These are phyloP conservation scores for Brassica rapa DNA, from an alignment of 345 rosid species.

Conservation along the genomic window DNA sequence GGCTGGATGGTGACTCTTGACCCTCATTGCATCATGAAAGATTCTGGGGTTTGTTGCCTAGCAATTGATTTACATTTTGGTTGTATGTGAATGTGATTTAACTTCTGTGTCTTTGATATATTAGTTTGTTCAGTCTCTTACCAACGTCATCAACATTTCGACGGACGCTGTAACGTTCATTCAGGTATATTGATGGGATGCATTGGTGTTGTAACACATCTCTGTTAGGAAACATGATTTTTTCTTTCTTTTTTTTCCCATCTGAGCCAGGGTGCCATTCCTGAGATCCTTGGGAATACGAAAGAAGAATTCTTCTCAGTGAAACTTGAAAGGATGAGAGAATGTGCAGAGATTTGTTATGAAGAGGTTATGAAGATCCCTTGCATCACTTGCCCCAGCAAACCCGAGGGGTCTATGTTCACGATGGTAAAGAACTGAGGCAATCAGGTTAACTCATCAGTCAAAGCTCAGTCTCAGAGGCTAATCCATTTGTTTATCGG, in stretches of 20 bases:
- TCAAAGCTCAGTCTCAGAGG: background rate
- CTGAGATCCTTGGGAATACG: constrained; percentile 10
- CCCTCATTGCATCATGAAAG: constrained; percentile 42
- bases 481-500: constrained; percentile 6
- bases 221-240: background rate
- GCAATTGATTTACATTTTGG: background rate
- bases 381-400: constrained; percentile 45
- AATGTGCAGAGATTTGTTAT: constrained; percentile 43
- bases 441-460: background rate
- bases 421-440: constrained; percentile 31
- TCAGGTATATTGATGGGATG: background rate
- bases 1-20: constrained; percentile 78
- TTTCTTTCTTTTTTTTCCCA: background rate
- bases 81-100: background rate
- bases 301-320: constrained; percentile 39
- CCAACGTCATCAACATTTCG: constrained; percentile 32
- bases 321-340: constrained; percentile 24
- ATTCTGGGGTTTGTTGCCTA: background rate
- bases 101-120: background rate
- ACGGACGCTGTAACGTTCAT: constrained; percentile 56
- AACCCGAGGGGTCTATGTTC: constrained; percentile 48
- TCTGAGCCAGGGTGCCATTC: constrained; percentile 1
- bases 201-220: background rate
- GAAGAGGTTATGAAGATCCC: constrained; percentile 40
- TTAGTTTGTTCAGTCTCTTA: constrained; percentile 47